A percentile compares a stretch with the other conserved stretches of the same genome.
phyloP scores from a whole-genome alignment of 75 land plant species.

The Cunninghamia lanceolata region DNA sequence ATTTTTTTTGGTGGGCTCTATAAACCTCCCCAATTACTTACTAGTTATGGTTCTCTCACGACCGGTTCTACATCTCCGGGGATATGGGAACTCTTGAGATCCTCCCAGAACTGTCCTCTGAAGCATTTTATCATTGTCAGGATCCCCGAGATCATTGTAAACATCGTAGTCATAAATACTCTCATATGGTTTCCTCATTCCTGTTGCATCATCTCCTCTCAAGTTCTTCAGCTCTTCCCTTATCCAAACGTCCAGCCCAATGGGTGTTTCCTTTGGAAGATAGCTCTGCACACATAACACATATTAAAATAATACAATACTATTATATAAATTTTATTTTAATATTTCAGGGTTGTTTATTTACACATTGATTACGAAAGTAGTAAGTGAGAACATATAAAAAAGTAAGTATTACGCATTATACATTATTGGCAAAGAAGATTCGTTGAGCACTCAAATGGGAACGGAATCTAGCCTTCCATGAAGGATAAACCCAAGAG shows the following conservation, averaged over 20 bases:
- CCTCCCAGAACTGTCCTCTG: constrained; percentile 17
- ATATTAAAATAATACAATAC: background rate
- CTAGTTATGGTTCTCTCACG: no score
- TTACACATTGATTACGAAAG: no score
- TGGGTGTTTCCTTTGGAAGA: constrained; percentile 29
- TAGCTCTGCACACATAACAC: constrained; percentile 4
- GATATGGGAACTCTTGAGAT: background rate
- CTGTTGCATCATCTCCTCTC: constrained; percentile 21
- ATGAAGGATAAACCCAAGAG: constrained; percentile 22
- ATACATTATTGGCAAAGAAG: constrained; percentile 16
- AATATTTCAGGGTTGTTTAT: background rate
- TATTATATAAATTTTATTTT: background rate
- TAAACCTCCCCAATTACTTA: no score
- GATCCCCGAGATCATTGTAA: constrained; percentile 30
- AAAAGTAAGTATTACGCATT: background rate
- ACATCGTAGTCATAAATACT: constrained; percentile 22
- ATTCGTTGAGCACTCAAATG: background rate
- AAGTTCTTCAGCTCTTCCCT: constrained; percentile 15
- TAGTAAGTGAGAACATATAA: no score
- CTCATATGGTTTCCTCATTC: constrained; percentile 8
- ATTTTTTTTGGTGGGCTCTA: no score
- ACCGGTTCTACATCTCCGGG: no score
- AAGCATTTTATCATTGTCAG: constrained; percentile 13
- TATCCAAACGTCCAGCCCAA: constrained; percentile 8
- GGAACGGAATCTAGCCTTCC: background rate